Evolutionary conservation across 2,329 filamentous ascomycete genomes (phyloP).

Genomic region (Fusarium sambucinum): DNA sequence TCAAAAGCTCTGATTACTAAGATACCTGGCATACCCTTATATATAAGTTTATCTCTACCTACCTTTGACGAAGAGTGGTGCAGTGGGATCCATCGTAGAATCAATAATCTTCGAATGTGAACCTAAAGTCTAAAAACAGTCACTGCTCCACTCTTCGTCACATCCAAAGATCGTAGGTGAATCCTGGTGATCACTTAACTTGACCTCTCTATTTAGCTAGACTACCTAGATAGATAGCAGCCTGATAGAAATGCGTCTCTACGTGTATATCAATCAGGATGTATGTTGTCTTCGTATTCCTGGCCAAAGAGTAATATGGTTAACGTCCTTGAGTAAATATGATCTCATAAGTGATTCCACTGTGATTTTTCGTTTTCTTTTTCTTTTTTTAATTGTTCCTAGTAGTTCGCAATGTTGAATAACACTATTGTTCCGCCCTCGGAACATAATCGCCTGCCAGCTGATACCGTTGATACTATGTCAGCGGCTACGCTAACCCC

Average conservation of each 20-base stretch:
- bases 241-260: too few relatives aligned
- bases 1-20: background rate
- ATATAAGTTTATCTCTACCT: background rate
- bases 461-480: background rate
- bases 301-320: too few relatives aligned
- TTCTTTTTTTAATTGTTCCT: background rate
- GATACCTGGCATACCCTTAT: background rate
- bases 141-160: background rate
- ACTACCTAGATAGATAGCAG: too few relatives aligned
- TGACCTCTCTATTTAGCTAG: background rate
- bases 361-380: too few relatives aligned
- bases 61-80: background rate
- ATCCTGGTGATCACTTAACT: background rate
- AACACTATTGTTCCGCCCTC: background rate
- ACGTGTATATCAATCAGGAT: too few relatives aligned
- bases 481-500: conserved; percentile 23
- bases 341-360: too few relatives aligned
- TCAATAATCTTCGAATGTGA: background rate
- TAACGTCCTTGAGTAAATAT: too few relatives aligned
- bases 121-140: background rate
- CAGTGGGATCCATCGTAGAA: background rate
- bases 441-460: background rate
- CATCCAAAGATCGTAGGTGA: background rate
- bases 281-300: too few relatives aligned
- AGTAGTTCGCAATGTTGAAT: background rate